These are phyloP conservation scores for Suhomyces coccinellae DNA, from an alignment of 1,139 yeast genomes.

Conservation along the genomic window DNA sequence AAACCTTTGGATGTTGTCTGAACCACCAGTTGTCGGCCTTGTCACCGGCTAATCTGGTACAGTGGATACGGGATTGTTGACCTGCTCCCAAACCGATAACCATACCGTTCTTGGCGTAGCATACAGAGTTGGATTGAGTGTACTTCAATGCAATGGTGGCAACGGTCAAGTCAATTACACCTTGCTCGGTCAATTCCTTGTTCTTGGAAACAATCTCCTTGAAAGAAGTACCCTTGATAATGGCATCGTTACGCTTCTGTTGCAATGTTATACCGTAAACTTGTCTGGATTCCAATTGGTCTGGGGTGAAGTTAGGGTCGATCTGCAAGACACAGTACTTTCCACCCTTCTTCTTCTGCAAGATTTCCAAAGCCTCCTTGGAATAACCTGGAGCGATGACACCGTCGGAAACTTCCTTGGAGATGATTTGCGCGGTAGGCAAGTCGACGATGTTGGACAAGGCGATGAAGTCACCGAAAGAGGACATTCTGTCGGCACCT, in stretches of 20 bases:
- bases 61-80: constrained; percentile 98
- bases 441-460: constrained; percentile 93
- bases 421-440: constrained; percentile 94
- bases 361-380: constrained; percentile 85
- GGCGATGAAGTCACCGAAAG: constrained; percentile 98
- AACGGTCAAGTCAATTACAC: constrained; percentile 86
- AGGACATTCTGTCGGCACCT: constrained; percentile 99
- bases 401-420: constrained; percentile 97
- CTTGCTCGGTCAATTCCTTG: constrained; percentile 87
- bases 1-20: constrained; percentile 94
- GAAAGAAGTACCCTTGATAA: constrained; percentile 81
- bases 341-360: constrained; percentile 92
- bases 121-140: constrained; percentile 97
- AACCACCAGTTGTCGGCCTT: constrained; percentile 99
- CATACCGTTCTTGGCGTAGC: constrained; percentile 99
- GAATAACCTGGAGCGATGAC: constrained; percentile 97
- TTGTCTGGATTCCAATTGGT: constrained; percentile 80
- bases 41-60: constrained; percentile 98
- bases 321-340: constrained; percentile 95
- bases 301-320: constrained; percentile 92
- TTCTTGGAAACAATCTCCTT: constrained; percentile 88
- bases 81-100: constrained; percentile 99
- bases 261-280: constrained; percentile 94
- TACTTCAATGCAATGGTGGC: constrained; percentile 96
- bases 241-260: constrained; percentile 97